Evolutionary conservation across 495 filamentous ascomycete genomes (phyloP).

Genomic region (Aspergillus indologenus): DNA sequence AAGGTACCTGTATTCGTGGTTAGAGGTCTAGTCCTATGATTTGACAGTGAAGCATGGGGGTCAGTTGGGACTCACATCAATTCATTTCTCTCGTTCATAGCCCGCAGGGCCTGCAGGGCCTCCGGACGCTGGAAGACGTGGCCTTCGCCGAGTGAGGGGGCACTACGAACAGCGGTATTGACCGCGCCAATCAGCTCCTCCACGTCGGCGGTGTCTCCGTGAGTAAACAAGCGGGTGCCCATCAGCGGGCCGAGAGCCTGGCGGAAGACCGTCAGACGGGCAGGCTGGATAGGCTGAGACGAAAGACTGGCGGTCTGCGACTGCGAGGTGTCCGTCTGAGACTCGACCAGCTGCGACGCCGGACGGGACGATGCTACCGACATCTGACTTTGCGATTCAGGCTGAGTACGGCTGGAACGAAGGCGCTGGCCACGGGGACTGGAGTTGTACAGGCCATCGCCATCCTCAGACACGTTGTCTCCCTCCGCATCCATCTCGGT

Average conservation of each 20-base stretch:
- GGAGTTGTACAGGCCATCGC: conserved; percentile 55
- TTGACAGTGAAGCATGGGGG: not conserved
- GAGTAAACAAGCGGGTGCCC: conserved; percentile 69
- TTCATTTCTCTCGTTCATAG: conserved; percentile 79
- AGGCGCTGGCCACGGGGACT: conserved; percentile 53
- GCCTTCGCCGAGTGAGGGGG: conserved; percentile 33
- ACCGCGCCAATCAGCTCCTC: conserved; percentile 73
- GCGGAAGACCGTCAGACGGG: conserved; percentile 71
- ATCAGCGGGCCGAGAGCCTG: conserved; percentile 75
- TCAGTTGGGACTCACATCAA: conserved; percentile 76
- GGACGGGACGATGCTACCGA: conserved; percentile 65
- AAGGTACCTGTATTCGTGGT: conserved; percentile 42
- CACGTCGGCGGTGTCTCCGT: conserved; percentile 72
- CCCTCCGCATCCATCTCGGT: conserved; percentile 31
- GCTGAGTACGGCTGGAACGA: conserved; percentile 39
- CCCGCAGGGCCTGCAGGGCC: conserved; percentile 69
- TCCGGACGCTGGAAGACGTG: conserved; percentile 65
- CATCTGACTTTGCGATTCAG: conserved; percentile 50
- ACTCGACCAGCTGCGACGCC: conserved; percentile 61
- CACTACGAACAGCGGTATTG: conserved; percentile 60
- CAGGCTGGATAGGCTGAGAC: conserved; percentile 52
- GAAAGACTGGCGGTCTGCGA: conserved; percentile 28
- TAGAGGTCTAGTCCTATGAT: not conserved
- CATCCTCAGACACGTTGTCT: conserved; percentile 42
- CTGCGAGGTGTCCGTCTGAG: conserved; percentile 53